phyloP scores from a whole-genome alignment of 2,329 filamentous ascomycete species.

The Volutella citrinella region DNA sequence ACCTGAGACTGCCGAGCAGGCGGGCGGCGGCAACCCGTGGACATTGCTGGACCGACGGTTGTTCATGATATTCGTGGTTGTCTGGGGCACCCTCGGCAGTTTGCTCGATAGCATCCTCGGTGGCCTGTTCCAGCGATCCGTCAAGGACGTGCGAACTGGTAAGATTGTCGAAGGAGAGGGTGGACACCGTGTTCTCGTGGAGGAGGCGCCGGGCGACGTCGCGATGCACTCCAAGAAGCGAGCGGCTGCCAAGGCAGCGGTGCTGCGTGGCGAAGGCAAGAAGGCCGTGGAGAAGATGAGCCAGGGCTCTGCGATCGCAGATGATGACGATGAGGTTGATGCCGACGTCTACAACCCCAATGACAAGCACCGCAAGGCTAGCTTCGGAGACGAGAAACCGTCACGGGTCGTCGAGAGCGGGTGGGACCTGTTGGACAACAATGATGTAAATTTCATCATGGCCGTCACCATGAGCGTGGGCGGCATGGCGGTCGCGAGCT shows the following conservation, averaged over 20 bases:
- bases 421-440: slow-evolving; percentile 83
- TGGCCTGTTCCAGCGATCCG: slow-evolving; percentile 79
- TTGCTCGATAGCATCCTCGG: slow-evolving; percentile 86
- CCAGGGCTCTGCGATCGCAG: slow-evolving; percentile 28
- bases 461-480: slow-evolving; percentile 75
- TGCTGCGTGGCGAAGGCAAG: slow-evolving; percentile 43
- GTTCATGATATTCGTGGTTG: slow-evolving; percentile 57
- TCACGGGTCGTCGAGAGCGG: slow-evolving; percentile 64
- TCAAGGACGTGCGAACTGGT: slow-evolving; percentile 77
- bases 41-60: slow-evolving; percentile 40
- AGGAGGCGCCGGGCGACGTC: slow-evolving; percentile 25
- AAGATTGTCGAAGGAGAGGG: slow-evolving; percentile 88
- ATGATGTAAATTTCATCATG: slow-evolving; percentile 93
- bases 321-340: slow-evolving; percentile 34
- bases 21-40: slow-evolving; percentile 49
- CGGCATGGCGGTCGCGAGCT: slow-evolving; percentile 65
- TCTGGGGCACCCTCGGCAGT: slow-evolving; percentile 76
- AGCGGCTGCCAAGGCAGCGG: slow-evolving; percentile 38
- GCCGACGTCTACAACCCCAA: slow-evolving; percentile 46
- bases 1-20: slow-evolving; percentile 32
- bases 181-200: slow-evolving; percentile 57
- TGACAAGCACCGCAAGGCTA: slow-evolving; percentile 48
- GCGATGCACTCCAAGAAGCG: slow-evolving; percentile 28
- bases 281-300: slow-evolving; percentile 37
- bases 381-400: slow-evolving; percentile 54